These are phyloP conservation scores for Cercospora nicotianae DNA, from an alignment of 2,329 filamentous ascomycete genomes.

Conservation along the genomic window DNA sequence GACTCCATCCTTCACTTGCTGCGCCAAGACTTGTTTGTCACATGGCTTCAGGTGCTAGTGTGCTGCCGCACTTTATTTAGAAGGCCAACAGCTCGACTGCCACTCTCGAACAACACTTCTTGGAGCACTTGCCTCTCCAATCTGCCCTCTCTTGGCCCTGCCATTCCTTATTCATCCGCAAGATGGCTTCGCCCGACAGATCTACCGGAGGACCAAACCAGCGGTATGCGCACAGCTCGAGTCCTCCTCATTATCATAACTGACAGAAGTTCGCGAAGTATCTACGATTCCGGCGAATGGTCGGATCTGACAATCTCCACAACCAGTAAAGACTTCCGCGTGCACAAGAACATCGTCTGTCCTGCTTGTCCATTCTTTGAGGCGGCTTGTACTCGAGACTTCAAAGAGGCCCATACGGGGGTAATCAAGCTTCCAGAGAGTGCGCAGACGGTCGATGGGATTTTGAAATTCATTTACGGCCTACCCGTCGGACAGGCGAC, in stretches of 20 bases:
- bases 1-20: background rate
- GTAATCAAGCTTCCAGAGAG: background rate
- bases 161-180: background rate
- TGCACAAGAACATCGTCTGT: constrained; percentile 6
- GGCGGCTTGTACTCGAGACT: background rate
- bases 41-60: background rate
- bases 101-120: background rate
- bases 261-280: too few relatives aligned
- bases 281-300: background rate
- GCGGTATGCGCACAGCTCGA: too few relatives aligned
- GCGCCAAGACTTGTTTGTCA: background rate
- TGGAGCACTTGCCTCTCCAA: background rate
- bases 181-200: background rate
- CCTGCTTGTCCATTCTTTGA: background rate
- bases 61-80: background rate
- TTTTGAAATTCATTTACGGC: background rate
- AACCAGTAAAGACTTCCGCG: background rate
- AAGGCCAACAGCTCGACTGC: background rate
- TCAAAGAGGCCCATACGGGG: background rate
- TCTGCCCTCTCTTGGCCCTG: background rate
- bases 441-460: background rate
- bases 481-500: background rate
- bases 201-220: background rate
- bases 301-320: constrained; percentile 3
- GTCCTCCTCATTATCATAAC: too few relatives aligned